These are phyloP conservation scores for Lentinula lateritia DNA, from an alignment of 768 basidiomycete species.

Conservation along the genomic window DNA sequence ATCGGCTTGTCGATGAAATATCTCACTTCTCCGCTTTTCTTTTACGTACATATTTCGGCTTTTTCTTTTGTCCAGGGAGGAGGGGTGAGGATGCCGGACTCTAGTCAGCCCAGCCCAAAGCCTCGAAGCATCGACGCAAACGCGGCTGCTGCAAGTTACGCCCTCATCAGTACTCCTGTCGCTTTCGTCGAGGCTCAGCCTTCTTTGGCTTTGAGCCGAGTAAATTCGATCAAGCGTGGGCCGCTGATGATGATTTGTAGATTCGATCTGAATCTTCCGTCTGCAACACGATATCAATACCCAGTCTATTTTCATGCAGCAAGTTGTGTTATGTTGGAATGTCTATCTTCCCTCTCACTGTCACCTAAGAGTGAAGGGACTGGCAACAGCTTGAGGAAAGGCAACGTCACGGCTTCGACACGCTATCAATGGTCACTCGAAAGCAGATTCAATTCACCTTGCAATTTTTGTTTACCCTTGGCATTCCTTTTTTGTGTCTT, in stretches of 20 bases:
- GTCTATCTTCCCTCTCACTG: not conserved
- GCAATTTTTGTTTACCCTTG: not conserved
- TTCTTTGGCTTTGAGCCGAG: not conserved
- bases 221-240: not conserved
- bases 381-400: not conserved
- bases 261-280: not conserved
- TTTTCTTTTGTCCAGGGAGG: not conserved
- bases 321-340: not conserved
- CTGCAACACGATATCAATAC: not conserved
- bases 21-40: not conserved
- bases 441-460: not conserved
- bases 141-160: not conserved
- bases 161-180: not conserved
- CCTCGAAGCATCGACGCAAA: not conserved
- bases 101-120: not conserved
- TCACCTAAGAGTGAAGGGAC: not conserved
- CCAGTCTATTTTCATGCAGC: not conserved
- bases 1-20: not conserved
- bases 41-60: not conserved
- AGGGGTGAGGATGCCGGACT: constrained; percentile 1
- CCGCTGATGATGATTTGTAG: not conserved
- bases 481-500: not conserved
- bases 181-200: not conserved
- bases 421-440: not conserved
- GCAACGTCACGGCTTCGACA: not conserved